Base-by-base conservation (phyloP, 208 protist species). In the Trypanosoma lewisi region DNA sequence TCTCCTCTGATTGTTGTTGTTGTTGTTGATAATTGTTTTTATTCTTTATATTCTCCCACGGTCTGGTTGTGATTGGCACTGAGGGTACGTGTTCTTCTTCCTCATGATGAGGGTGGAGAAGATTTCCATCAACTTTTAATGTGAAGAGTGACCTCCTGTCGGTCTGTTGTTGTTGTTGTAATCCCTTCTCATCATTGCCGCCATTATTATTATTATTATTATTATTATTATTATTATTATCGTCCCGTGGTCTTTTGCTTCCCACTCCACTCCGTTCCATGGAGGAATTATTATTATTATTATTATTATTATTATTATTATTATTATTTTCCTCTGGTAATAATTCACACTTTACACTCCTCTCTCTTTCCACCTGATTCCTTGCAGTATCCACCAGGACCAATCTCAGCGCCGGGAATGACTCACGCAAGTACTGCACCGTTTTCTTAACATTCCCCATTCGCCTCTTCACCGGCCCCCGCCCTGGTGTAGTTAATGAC, bases 331-430 rank as follows among this genome's bases (percentile, higher is more conserved):
- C 39, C 39, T 19, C 11, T 17, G 39, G 39, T 17, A 17, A 17
- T 9, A 17, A 9, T 19, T 39, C 34, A n/a, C n/a, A n/a, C n/a
- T n/a, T n/a, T 39, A 14, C 11, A 14, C 34, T 11, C 34, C 11
- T 39, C 34, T 11, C 34, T 39, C 34, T 11, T 39, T 39, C 34
- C 7, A 39, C 34, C 5, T 48, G 44, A 7, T 4, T 48, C n/a
- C 47, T 5, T 12, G 47, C 47, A 12, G 47, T 21, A 28, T 58
- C 54, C 11, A 60, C 7, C 53, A 70, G n/a, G 23, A 70, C 44
- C 0, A 33, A 25, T 16, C 53, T 28, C 14, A 70, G 63, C 45
- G 63, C 63, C 3, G 63, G 54, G 34, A 31, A 44, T 9, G 54
- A 42, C 9, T 60, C 39, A 14, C 62, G 62, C n/a, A 67, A 28